Evolutionary conservation across 1,284 basidiomycete genomes (phyloP), one percentile per base, ranked within the genome.

Genomic region (Heterobasidion parviporum): DNA sequence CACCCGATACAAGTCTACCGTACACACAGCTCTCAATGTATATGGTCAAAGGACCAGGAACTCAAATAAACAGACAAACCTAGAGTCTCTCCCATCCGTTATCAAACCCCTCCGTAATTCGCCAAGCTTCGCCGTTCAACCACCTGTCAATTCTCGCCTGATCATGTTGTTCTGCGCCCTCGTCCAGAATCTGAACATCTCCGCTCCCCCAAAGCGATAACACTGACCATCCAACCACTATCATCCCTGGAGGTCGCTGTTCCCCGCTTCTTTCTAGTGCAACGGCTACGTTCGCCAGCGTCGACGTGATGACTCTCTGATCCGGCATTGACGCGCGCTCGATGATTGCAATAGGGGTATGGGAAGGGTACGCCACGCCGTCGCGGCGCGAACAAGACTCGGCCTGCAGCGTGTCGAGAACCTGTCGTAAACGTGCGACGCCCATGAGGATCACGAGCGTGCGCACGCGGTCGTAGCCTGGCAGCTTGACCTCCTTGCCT

Each of bases 191-290:
- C 15, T 63, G 68, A 54, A 78, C 73, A 63, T 82, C 81, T 6
- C 79, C 86, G 55, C 65, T 63, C 1, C 71, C 76, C 75, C 80
- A 80, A 50, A 89, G 68, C 18, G 82, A 80, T 58, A 85, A 63
- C 9, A 87, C 83, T n/a, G 87, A 80, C 95, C 95, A 98, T 0
- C 96, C 95, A 58, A 99, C 80, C 26, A 98, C 79, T 65, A 98
- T 89, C 89, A 99, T 95, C 2, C 94, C 95, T 0, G 96, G 96
- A 6, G 95, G 94, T 32, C 95, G 74, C 68, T 98, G 94, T 63
- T 94, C 91, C 5, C 92, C 92, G 6, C 77, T 72, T 54, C 78
- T 80, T 58, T 88, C 85, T 64, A 98, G 68, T 0, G 90, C 93
- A 12, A 72, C 72, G 6, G 80, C 80, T 44, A 98, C 84, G 58